Evolutionary conservation across 352 stramenopile genomes (phyloP).

Genomic region (Phytophthora syringae): DNA sequence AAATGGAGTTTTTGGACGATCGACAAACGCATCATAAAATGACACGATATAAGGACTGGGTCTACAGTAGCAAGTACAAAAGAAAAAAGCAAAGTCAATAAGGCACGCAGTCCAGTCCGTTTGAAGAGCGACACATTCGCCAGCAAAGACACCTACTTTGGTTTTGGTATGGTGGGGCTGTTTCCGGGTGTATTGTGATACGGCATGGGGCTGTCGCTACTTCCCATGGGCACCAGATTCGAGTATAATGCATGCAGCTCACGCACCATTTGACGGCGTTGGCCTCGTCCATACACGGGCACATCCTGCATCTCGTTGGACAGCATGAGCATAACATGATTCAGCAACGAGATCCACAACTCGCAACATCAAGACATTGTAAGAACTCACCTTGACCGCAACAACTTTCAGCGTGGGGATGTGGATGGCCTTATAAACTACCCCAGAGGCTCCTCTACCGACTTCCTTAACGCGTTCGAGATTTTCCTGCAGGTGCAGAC

Average conservation of each 20-base stretch:
- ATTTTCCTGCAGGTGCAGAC: slow-evolving; percentile 86
- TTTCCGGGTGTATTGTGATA: slow-evolving; percentile 21
- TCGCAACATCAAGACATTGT: neutral
- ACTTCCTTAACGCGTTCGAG: slow-evolving; percentile 82
- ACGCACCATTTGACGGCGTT: slow-evolving; percentile 90
- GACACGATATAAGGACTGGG: slow-evolving; percentile 91
- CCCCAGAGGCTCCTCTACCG: slow-evolving; percentile 79
- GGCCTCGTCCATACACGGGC: slow-evolving; percentile 81
- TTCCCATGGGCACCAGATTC: slow-evolving; percentile 84
- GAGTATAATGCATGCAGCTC: slow-evolving; percentile 91
- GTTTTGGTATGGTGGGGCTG: slow-evolving; percentile 31
- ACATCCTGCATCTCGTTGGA: slow-evolving; percentile 59
- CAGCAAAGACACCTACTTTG: slow-evolving; percentile 42
- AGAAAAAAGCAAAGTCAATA: neutral
- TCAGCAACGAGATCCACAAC: slow-evolving; percentile 9
- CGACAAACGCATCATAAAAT: slow-evolving; percentile 94
- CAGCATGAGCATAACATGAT: slow-evolving; percentile 6
- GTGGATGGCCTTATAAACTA: slow-evolving; percentile 92
- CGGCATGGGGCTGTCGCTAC: slow-evolving; percentile 39
- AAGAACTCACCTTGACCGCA: slow-evolving; percentile 77
- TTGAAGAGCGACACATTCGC: neutral
- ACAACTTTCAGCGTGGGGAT: slow-evolving; percentile 91
- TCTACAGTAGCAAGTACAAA: slow-evolving; percentile 37
- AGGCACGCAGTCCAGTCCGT: neutral
- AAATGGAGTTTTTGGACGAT: slow-evolving; percentile 90